These are phyloP conservation scores for Talaromyces sp. DNA, from an alignment of 2,329 filamentous ascomycete genomes.

Conservation along the genomic window DNA sequence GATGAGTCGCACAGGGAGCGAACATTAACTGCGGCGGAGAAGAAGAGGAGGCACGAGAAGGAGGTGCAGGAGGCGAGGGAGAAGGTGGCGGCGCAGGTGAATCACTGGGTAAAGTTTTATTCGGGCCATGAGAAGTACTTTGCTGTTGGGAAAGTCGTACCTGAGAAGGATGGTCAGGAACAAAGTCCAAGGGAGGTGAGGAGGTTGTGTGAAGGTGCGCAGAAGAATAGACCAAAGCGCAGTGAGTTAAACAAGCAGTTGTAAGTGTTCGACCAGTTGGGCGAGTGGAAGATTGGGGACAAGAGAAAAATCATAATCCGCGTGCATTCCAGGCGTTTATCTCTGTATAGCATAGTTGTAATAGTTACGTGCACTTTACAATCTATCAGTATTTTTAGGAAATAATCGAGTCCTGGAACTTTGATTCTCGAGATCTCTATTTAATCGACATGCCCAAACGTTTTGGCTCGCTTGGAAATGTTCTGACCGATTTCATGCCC, in stretches of 20 bases:
- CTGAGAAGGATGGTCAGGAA: slow-evolving; percentile 44
- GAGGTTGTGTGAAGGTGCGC: slow-evolving; percentile 68
- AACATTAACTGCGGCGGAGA: slow-evolving; percentile 35
- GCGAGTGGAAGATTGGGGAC: neutral
- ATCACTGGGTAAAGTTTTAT: slow-evolving; percentile 84
- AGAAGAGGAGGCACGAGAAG: slow-evolving; percentile 55
- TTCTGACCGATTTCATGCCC: slow-evolving; percentile 20
- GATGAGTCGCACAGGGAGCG: slow-evolving; percentile 35
- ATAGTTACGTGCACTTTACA: too few species aligned
- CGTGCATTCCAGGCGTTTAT: slow-evolving; percentile 7
- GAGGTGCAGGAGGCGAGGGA: slow-evolving; percentile 64
- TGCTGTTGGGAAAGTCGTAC: slow-evolving; percentile 70
- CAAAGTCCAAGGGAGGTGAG: slow-evolving; percentile 48
- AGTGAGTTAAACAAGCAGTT: slow-evolving; percentile 18
- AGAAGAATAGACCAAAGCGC: slow-evolving; percentile 61
- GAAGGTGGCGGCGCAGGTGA: slow-evolving; percentile 64
- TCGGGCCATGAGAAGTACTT: slow-evolving; percentile 74
- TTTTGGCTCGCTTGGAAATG: slow-evolving; percentile 2
- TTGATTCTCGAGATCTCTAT: slow-evolving; percentile 23
- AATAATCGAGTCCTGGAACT: slow-evolving; percentile 11
- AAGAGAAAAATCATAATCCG: neutral
- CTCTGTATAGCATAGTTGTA: neutral
- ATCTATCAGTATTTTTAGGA: neutral
- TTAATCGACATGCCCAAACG: slow-evolving; percentile 31
- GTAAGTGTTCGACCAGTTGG: neutral